A percentile compares a stretch with the other conserved stretches of the same genome.
Evolutionary conservation across 352 stramenopile species (phyloP).

Genomic region (Phytopythium cucurbitacearum): DNA sequence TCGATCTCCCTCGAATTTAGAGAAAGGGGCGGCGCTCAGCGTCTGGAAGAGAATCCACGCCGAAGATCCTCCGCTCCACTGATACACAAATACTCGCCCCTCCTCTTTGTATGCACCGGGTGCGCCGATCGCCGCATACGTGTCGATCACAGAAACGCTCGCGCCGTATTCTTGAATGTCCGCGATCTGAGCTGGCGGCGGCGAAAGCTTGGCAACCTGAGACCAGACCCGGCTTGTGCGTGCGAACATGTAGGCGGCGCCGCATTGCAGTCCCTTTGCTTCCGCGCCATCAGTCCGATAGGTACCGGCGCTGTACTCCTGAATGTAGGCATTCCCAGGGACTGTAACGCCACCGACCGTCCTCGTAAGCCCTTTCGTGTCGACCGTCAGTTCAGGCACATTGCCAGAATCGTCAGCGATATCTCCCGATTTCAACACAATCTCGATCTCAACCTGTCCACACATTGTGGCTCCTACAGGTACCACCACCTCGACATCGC

Average conservation of each 20-base stretch:
- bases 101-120: slow-evolving; percentile 50
- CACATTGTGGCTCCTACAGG: slow-evolving; percentile 28
- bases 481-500: slow-evolving; percentile 40
- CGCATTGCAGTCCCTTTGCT: slow-evolving; percentile 66
- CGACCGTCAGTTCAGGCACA: slow-evolving; percentile 49
- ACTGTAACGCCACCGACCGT: slow-evolving; percentile 6
- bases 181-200: slow-evolving; percentile 29
- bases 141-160: slow-evolving; percentile 39
- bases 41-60: slow-evolving; percentile 69
- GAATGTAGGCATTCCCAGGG: slow-evolving; percentile 26
- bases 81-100: slow-evolving; percentile 74
- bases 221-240: slow-evolving; percentile 43
- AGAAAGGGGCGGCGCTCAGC: slow-evolving; percentile 45
- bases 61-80: slow-evolving; percentile 33
- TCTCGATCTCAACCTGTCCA: slow-evolving; percentile 37
- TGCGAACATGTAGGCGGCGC: slow-evolving; percentile 64
- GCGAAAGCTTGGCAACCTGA: slow-evolving; percentile 47
- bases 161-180: slow-evolving; percentile 55
- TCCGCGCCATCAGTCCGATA: slow-evolving; percentile 52
- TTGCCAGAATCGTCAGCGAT: slow-evolving; percentile 52
- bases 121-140: slow-evolving; percentile 56
- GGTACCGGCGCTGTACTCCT: slow-evolving; percentile 52
- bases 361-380: slow-evolving; percentile 40
- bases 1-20: slow-evolving; percentile 37
- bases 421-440: slow-evolving; percentile 52